phyloP scores from a whole-genome alignment of 2,329 filamentous ascomycete species.

The Cercospora citrullina region DNA sequence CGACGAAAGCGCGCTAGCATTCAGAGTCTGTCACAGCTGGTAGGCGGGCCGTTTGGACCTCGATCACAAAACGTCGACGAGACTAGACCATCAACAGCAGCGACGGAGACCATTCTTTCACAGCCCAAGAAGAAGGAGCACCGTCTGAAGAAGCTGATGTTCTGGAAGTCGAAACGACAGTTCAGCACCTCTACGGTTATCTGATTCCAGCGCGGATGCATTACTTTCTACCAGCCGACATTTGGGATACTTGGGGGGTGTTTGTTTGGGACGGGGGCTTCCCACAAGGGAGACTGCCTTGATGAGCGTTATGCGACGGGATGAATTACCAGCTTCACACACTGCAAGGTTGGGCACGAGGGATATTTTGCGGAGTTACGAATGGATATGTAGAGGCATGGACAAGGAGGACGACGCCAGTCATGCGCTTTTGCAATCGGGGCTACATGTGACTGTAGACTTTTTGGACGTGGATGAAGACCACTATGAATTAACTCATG shows the following conservation, averaged over 20 bases:
- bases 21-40: slow-evolving; percentile 72
- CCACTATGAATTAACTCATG: slow-evolving; percentile 12
- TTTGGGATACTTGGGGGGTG: not conserved
- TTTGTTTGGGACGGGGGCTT: slow-evolving; percentile 1
- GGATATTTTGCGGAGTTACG: slow-evolving; percentile 19
- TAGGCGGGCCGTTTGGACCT: slow-evolving; percentile 69
- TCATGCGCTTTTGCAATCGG: slow-evolving; percentile 15
- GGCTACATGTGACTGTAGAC: not conserved
- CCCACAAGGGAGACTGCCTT: not conserved
- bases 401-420: slow-evolving; percentile 8
- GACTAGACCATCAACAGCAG: slow-evolving; percentile 45
- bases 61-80: slow-evolving; percentile 19
- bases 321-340: slow-evolving; percentile 22
- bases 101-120: slow-evolving; percentile 62
- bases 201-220: slow-evolving; percentile 8
- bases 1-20: slow-evolving; percentile 73
- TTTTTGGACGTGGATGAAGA: slow-evolving; percentile 5
- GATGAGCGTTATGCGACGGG: not conserved
- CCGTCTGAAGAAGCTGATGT: slow-evolving; percentile 73
- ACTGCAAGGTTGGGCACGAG: slow-evolving; percentile 17
- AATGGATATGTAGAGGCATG: slow-evolving; percentile 22
- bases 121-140: slow-evolving; percentile 67
- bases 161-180: slow-evolving; percentile 65
- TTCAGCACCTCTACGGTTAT: slow-evolving; percentile 28
- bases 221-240: not conserved